These are phyloP conservation scores for Pelagophyceae sp. DNA, from an alignment of 352 stramenopile species.

Conservation along the genomic window DNA sequence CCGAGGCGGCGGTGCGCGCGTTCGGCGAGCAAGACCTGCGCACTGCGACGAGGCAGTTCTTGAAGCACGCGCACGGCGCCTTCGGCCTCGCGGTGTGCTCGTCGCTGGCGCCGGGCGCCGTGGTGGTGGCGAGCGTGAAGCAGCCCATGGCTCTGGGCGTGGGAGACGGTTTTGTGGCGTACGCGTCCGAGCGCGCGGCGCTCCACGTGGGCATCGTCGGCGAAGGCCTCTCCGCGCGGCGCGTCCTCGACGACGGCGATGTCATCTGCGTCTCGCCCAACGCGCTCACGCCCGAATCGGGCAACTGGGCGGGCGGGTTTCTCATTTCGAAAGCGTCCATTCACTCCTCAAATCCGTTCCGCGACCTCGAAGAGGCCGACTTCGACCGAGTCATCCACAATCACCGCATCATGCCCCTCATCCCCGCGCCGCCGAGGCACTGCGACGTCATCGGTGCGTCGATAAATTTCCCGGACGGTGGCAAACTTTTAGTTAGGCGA, in stretches of 20 bases:
- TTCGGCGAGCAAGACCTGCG: not conserved
- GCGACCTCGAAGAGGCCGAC: not conserved
- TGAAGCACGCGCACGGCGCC: slow-evolving; percentile 22
- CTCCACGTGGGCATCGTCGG: slow-evolving; percentile 12
- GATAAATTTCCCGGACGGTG: no score
- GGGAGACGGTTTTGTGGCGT: slow-evolving; percentile 21
- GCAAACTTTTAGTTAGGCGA: no score
- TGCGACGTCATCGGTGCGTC: slow-evolving; percentile 16
- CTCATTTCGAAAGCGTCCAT: not conserved
- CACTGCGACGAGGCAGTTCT: not conserved
- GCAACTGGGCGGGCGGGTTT: not conserved
- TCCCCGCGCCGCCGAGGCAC: not conserved
- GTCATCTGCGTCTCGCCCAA: slow-evolving; percentile 21
- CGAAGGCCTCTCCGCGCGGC: not conserved
- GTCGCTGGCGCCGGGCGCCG: slow-evolving; percentile 32
- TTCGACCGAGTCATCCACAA: not conserved
- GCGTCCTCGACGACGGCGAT: slow-evolving; percentile 27
- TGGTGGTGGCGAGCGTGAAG: slow-evolving; percentile 29
- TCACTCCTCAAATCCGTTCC: not conserved
- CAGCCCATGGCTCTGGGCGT: slow-evolving; percentile 33
- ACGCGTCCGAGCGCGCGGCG: slow-evolving; percentile 25
- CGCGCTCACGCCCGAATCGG: not conserved
- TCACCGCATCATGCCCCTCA: not conserved
- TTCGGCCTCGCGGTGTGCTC: slow-evolving; percentile 26
- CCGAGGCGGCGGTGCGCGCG: not conserved